A percentile compares a stretch with the other conserved stretches of the same genome.
These are phyloP conservation scores for Naumovozyma castellii DNA, from an alignment of 805 yeast species.

Conservation along the genomic window DNA sequence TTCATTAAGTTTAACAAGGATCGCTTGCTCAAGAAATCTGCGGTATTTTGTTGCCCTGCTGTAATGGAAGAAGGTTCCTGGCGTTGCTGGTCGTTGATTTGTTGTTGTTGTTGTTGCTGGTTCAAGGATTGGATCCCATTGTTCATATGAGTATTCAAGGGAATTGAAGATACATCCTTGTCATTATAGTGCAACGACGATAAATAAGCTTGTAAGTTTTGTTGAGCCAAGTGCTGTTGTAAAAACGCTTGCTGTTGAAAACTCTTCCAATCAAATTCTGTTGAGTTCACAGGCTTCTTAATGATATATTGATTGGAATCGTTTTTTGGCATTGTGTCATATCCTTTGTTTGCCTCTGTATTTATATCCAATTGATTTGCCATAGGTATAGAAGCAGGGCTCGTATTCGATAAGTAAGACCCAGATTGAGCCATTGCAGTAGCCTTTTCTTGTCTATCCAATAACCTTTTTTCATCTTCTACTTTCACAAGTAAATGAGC, in stretches of 20 bases:
- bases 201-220: slow-evolving; percentile 27
- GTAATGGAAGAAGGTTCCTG: neutral
- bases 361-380: neutral
- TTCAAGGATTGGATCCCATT: neutral
- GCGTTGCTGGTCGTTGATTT: neutral
- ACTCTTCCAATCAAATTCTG: slow-evolving; percentile 27
- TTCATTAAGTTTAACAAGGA: neutral
- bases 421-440: no score
- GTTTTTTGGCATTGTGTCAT: neutral
- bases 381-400: no score
- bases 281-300: slow-evolving; percentile 23
- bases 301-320: slow-evolving; percentile 19
- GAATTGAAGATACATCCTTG: neutral
- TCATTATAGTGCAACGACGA: slow-evolving; percentile 14
- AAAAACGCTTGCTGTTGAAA: slow-evolving; percentile 28
- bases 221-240: slow-evolving; percentile 29
- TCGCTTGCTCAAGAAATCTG: neutral
- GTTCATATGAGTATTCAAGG: neutral
- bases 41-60: neutral
- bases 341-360: neutral
- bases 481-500: slow-evolving; percentile 39
- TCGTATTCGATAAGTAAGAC: no score
- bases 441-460: neutral
- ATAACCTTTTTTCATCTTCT: slow-evolving; percentile 11
- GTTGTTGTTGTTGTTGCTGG: neutral